Evolutionary conservation across 1,139 yeast species (phyloP).

Genomic region (Kodamaea fungicola): DNA sequence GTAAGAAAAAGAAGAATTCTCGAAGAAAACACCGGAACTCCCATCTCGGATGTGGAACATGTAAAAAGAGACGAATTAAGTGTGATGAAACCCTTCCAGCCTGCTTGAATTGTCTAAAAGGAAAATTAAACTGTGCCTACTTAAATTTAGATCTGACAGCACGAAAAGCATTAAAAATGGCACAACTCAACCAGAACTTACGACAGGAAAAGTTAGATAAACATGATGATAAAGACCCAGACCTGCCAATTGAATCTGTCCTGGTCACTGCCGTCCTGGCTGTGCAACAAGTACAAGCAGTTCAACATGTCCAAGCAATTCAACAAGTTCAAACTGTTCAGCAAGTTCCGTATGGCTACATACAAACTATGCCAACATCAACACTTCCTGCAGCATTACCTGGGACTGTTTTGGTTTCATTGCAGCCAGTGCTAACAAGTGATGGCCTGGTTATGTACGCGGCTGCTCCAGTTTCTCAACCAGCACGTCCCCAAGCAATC

Average conservation of each 20-base stretch:
- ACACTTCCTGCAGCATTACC: slow-evolving; percentile 10
- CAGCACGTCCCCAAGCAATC: too few species aligned
- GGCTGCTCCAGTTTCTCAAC: slow-evolving; percentile 11
- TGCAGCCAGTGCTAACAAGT: slow-evolving; percentile 26
- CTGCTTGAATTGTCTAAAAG: slow-evolving; percentile 59
- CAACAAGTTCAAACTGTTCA: slow-evolving; percentile 6
- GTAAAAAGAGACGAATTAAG: slow-evolving; percentile 63
- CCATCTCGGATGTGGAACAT: slow-evolving; percentile 62
- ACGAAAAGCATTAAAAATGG: slow-evolving; percentile 48
- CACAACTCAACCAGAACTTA: slow-evolving; percentile 46
- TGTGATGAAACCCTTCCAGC: slow-evolving; percentile 65
- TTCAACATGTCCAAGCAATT: slow-evolving; percentile 7
- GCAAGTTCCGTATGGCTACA: slow-evolving; percentile 8
- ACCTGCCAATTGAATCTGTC: slow-evolving; percentile 1
- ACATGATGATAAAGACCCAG: slow-evolving; percentile 6
- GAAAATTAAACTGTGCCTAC: slow-evolving; percentile 55
- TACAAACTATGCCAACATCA: background rate
- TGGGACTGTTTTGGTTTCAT: slow-evolving; percentile 25
- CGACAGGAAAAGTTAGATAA: slow-evolving; percentile 28
- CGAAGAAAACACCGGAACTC: slow-evolving; percentile 63
- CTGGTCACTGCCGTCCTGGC: slow-evolving; percentile 2
- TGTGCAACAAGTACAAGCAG: slow-evolving; percentile 4
- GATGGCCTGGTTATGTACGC: slow-evolving; percentile 18
- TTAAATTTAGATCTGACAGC: slow-evolving; percentile 49
- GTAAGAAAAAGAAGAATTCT: slow-evolving; percentile 37